Conservation (phyloP, 1,284 basidiomycete genomes). For the Lignosus rhinocerotis region DNA sequence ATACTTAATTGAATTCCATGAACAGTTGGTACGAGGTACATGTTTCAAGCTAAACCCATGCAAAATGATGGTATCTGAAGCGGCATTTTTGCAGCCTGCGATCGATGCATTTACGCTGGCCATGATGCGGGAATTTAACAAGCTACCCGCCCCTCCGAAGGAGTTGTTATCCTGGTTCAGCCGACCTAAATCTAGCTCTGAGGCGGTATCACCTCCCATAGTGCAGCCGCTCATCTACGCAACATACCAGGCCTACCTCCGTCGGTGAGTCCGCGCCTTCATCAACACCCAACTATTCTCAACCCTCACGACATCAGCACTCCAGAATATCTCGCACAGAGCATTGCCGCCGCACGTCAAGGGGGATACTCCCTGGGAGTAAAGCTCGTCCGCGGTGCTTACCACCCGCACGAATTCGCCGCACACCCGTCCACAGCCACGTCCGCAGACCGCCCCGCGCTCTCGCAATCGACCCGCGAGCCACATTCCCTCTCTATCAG, state of each 20-base stretch:
- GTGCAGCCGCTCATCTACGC: constrained; percentile 73
- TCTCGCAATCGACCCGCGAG: constrained; percentile 22
- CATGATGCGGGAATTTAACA: constrained; percentile 79
- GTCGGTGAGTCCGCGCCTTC: constrained; percentile 45
- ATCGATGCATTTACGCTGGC: constrained; percentile 79
- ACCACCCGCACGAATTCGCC: constrained; percentile 77
- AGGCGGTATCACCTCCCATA: neutral
- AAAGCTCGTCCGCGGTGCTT: constrained; percentile 95
- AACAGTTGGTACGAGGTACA: constrained; percentile 65
- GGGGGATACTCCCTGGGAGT: constrained; percentile 84
- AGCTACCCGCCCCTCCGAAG: constrained; percentile 37
- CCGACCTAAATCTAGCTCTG: neutral
- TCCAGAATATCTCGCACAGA: constrained; percentile 64
- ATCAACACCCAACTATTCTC: constrained; percentile 4
- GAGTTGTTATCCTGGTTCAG: constrained; percentile 15
- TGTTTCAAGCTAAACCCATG: neutral
- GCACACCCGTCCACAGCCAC: constrained; percentile 39
- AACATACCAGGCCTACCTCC: constrained; percentile 86
- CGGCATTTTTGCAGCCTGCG: constrained; percentile 53
- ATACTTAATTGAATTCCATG: neutral
- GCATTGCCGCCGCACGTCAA: constrained; percentile 68
- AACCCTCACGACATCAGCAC: constrained; percentile 45
- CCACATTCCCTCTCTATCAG: constrained; percentile 48
- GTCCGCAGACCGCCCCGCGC: constrained; percentile 27
- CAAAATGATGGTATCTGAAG: neutral